phyloP scores from a whole-genome alignment of 257 asterid genomes.

The Anisodus acutangulus region DNA sequence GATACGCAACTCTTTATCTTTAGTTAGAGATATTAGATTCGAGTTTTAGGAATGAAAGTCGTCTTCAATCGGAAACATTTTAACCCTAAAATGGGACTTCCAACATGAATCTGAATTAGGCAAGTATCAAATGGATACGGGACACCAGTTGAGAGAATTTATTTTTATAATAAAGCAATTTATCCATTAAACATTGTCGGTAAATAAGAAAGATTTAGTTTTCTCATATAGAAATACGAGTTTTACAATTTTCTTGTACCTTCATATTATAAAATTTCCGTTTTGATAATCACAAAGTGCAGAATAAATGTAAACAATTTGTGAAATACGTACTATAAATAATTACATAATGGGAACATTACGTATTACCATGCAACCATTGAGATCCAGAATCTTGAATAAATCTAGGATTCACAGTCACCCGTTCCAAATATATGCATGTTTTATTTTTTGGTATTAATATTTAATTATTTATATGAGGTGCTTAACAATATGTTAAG shows the following conservation, averaged over 20 bases:
- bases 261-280: too few species aligned
- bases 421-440: not conserved
- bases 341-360: not conserved
- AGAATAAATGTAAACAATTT: not conserved
- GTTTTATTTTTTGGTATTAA: not conserved
- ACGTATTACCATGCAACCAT: not conserved
- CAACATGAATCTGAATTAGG: too few species aligned
- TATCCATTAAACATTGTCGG: not conserved
- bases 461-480: not conserved
- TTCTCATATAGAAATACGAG: not conserved
- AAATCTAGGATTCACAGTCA: not conserved
- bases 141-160: too few species aligned
- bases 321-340: not conserved
- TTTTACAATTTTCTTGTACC: not conserved
- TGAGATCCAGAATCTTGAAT: not conserved
- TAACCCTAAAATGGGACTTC: too few species aligned
- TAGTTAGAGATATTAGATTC: too few species aligned
- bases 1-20: too few species aligned
- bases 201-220: not conserved
- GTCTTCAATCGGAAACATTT: too few species aligned
- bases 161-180: not conserved
- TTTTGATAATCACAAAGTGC: not conserved
- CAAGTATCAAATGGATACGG: too few species aligned
- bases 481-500: not conserved
- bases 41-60: too few species aligned